Base-by-base conservation (phyloP, 1,139 yeast species). In the Kodamaea anthophila region DNA sequence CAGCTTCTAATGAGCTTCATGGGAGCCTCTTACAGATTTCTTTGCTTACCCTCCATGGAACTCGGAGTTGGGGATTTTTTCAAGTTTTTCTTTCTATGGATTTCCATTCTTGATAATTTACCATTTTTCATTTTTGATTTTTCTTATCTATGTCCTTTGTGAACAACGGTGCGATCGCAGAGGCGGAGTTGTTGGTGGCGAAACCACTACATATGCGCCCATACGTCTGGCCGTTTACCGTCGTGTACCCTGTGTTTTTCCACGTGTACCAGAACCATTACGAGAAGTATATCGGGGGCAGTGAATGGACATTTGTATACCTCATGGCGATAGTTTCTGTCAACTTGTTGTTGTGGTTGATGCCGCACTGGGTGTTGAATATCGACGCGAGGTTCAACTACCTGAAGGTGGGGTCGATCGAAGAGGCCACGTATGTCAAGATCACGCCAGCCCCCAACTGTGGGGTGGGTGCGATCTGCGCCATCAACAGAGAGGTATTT, bases 321-420 rank as follows among this genome's bases (percentile, higher is more conserved):
- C 62, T 86, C 26, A 82, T 94, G 35, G 57, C 86, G 6, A 68
- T 88, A 33, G 56, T 81, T 18, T 77, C 95, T 5, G 39, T 82
- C 34, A 93, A 91, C 51, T 62, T 79, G 36, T 64, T 91, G 52
- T 61, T 91, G 35, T 74, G 91, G 81, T 72, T 91, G 53, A 75
- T 87, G 76, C 96, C 98, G n/a, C 83, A 83, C 50, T 91, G 99
- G 99, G 86, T 80, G 51, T 73, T 87, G 35, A 70, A 74, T 33
- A 60, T 91, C 37, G 73, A 76, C 39, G 72, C 85, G 21, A 55
- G 55, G n/a, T 87, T 91, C 60, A 83, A 86, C 49, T 85, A 82
- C 48, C 41, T 54, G 20, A 44, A 51, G 27, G 80, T 78, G n/a
- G 42, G 57, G 15, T 47, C 63, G 31, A 60, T 86, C 29, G 60